Conservation (phyloP, 2,329 filamentous ascomycete genomes). For the Claviceps capensis region DNA sequence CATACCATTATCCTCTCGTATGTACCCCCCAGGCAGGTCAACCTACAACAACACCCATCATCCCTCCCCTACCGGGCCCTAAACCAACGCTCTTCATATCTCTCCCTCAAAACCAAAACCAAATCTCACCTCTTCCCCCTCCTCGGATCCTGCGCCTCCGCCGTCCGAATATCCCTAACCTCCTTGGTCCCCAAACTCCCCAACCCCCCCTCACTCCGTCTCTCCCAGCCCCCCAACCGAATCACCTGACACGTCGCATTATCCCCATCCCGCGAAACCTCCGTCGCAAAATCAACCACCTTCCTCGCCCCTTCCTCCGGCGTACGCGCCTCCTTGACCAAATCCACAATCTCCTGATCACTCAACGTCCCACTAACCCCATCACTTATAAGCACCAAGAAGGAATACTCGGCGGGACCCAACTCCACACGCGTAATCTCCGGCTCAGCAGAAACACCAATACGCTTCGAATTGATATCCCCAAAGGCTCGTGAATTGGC, state of each 20-base stretch:
- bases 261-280: slow-evolving; percentile 56
- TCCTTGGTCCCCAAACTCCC: slow-evolving; percentile 89
- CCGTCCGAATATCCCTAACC: slow-evolving; percentile 67
- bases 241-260: slow-evolving; percentile 58
- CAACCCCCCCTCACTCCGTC: slow-evolving; percentile 67
- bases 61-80: too few species aligned
- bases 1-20: too few species aligned
- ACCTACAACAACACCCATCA: too few species aligned
- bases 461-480: slow-evolving; percentile 79
- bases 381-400: slow-evolving; percentile 78
- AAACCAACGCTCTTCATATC: not conserved
- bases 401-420: slow-evolving; percentile 71
- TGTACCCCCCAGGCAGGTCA: too few species aligned
- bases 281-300: slow-evolving; percentile 77
- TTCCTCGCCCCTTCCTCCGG: slow-evolving; percentile 72
- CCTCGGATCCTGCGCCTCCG: slow-evolving; percentile 72
- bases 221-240: slow-evolving; percentile 55
- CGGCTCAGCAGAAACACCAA: slow-evolving; percentile 88
- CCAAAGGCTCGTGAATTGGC: slow-evolving; percentile 93
- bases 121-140: slow-evolving; percentile 40
- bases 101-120: not conserved
- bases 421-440: slow-evolving; percentile 73
- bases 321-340: slow-evolving; percentile 85
- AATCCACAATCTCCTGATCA: slow-evolving; percentile 93
- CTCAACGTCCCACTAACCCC: slow-evolving; percentile 74